Conservation (phyloP, 1,284 basidiomycete genomes). For the Cystobasidium pallidum region DNA sequence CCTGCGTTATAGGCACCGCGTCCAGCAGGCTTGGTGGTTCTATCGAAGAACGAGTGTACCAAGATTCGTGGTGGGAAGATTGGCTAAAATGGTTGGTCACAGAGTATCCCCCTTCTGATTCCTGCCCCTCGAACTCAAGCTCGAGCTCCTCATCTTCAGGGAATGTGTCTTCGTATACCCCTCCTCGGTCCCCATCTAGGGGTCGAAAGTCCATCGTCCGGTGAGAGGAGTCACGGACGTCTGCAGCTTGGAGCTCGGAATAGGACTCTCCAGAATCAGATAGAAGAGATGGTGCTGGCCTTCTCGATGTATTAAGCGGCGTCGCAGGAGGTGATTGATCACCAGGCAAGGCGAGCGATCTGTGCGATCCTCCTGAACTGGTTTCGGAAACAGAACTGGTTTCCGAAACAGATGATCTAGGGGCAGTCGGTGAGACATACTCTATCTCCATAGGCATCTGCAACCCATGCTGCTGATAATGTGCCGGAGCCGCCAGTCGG, state of each 20-base stretch:
- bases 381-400: neutral
- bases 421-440: neutral
- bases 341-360: slow-evolving; percentile 14
- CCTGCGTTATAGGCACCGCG: slow-evolving; percentile 12
- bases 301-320: slow-evolving; percentile 3
- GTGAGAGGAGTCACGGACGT: neutral
- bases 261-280: neutral
- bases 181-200: neutral
- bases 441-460: neutral
- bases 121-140: neutral
- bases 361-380: neutral
- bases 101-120: neutral
- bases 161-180: neutral
- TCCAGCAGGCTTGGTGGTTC: slow-evolving; percentile 20
- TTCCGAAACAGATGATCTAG: neutral
- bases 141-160: neutral
- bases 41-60: slow-evolving; percentile 8
- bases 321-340: slow-evolving; percentile 4
- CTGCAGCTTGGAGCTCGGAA: neutral
- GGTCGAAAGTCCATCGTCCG: slow-evolving; percentile 12
- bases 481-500: neutral
- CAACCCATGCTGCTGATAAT: neutral
- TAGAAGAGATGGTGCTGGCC: neutral
- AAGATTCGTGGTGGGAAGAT: neutral
- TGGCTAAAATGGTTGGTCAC: neutral